Conservation (phyloP, 2,329 filamentous ascomycete species). For the Davidsoniella eucalypti region DNA sequence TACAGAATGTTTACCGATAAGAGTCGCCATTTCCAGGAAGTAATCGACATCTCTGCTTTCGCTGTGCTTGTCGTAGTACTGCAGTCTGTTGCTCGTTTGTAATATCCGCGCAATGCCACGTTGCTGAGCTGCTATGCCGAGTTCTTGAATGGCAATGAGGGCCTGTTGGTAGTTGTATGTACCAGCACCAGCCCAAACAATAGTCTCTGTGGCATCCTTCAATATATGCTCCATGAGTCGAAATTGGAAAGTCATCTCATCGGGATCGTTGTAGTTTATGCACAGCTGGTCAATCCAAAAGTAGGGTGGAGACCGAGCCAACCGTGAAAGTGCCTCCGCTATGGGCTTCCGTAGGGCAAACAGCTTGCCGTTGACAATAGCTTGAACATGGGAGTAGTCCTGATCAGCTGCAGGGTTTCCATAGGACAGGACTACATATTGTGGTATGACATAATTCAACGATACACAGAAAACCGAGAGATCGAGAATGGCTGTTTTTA, state of each 20-base stretch:
- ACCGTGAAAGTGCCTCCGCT: not conserved
- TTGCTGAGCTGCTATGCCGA: not conserved
- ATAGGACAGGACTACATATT: not conserved
- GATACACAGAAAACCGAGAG: not conserved
- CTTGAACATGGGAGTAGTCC: not conserved
- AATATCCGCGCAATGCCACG: not conserved
- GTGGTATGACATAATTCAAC: not conserved
- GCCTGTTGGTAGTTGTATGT: not conserved
- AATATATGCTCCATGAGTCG: not conserved
- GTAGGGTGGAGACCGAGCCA: not conserved
- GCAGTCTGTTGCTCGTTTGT: not conserved
- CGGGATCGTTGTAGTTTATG: conserved; percentile 4
- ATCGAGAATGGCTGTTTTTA: no score
- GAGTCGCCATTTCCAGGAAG: no score
- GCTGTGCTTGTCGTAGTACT: not conserved
- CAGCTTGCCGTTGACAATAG: not conserved
- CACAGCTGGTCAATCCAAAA: conserved; percentile 13
- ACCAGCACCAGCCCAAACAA: not conserved
- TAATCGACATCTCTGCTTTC: not conserved
- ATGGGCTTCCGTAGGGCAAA: not conserved
- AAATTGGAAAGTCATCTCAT: conserved; percentile 10
- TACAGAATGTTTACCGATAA: no score
- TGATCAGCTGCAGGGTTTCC: not conserved
- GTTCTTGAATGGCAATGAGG: not conserved
- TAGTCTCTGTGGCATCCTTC: not conserved